These are phyloP conservation scores for Candida boidinii DNA, from an alignment of 805 yeast genomes.

Conservation along the genomic window DNA sequence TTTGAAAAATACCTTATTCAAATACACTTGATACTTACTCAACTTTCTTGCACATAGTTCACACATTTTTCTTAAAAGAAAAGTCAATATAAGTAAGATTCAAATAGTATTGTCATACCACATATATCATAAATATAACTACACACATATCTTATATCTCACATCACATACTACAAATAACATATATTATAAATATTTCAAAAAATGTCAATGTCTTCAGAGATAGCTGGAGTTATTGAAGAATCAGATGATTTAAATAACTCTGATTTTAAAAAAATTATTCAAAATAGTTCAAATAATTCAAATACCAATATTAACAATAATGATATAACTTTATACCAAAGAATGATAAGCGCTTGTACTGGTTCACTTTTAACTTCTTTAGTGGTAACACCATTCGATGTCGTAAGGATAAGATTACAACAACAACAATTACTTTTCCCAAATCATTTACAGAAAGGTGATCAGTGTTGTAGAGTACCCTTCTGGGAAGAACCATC, in stretches of 20 bases:
- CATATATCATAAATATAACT: too few relatives aligned
- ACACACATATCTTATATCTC: too few relatives aligned
- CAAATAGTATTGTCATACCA: too few relatives aligned
- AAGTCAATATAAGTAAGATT: too few relatives aligned
- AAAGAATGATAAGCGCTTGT: conserved; percentile 73
- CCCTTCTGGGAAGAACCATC: conserved; percentile 25
- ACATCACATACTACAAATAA: too few relatives aligned
- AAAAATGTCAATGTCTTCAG: conserved; percentile 30
- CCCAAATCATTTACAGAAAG: conserved; percentile 23
- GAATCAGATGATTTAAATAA: conserved; percentile 18
- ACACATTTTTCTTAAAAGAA: too few relatives aligned
- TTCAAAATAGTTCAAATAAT: too few relatives aligned
- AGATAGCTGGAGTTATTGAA: conserved; percentile 31
- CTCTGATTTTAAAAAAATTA: conserved; percentile 10
- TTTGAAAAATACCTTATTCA: too few relatives aligned
- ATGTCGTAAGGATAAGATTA: conserved; percentile 66
- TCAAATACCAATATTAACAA: too few relatives aligned
- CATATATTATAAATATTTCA: too few relatives aligned
- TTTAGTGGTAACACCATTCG: conserved; percentile 69
- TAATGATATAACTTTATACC: conserved; percentile 37
- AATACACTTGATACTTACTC: too few relatives aligned
- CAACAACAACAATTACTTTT: conserved; percentile 66
- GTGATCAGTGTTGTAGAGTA: conserved; percentile 26
- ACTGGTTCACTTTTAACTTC: conserved; percentile 70
- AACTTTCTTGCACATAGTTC: too few relatives aligned